A percentile compares a stretch with the other conserved stretches of the same genome.
Evolutionary conservation across 2,329 filamentous ascomycete species (phyloP).

Genomic region (Talaromyces sp.): DNA sequence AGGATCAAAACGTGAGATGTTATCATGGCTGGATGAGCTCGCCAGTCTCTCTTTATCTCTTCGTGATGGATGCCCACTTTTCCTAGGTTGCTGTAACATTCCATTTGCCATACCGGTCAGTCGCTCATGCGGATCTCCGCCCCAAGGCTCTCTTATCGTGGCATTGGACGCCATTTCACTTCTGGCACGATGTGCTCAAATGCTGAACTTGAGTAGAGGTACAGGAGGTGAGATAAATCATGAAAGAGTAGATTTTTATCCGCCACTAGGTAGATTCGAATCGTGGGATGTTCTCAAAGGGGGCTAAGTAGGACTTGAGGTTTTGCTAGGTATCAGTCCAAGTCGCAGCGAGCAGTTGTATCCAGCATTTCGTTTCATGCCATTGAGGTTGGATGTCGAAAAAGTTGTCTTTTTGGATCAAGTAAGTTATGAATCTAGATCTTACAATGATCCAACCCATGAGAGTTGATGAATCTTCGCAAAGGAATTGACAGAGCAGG

Average conservation of each 20-base stretch:
- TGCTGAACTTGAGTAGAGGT: not conserved
- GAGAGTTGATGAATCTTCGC: not conserved
- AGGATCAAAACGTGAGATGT: not conserved
- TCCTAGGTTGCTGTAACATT: not conserved
- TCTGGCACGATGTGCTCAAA: not conserved
- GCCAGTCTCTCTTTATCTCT: not conserved
- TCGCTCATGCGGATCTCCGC: not conserved
- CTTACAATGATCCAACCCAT: not conserved
- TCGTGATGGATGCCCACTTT: not conserved
- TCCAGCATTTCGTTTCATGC: not conserved
- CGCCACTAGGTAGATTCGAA: not conserved
- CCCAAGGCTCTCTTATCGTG: not conserved
- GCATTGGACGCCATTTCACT: not conserved
- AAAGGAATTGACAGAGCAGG: not conserved
- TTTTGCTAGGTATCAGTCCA: not conserved
- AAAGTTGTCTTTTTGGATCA: not conserved
- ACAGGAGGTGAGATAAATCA: not conserved
- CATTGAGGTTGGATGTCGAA: not conserved
- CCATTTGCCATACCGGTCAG: not conserved
- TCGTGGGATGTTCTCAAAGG: not conserved
- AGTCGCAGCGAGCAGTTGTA: not conserved
- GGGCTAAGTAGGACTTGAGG: not conserved
- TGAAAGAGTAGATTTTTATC: not conserved
- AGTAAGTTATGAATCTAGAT: not conserved
- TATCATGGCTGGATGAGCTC: not conserved